Evolutionary conservation across 1,284 basidiomycete genomes (phyloP).

Genomic region (Ustilago loliicola): DNA sequence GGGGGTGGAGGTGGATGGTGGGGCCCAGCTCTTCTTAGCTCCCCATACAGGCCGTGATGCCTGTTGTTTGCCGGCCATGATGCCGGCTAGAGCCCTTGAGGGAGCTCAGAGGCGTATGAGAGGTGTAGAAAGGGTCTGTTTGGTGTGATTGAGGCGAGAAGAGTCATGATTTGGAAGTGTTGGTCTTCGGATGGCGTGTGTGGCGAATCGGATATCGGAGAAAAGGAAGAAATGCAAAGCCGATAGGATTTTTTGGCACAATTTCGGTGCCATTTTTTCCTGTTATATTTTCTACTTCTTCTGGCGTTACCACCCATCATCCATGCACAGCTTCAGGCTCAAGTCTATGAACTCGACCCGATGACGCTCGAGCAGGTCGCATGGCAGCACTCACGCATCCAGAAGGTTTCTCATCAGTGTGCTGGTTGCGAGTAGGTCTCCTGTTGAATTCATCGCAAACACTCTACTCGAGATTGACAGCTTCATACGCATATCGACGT

Average conservation of each 20-base stretch:
- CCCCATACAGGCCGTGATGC: conserved; percentile 22
- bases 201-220: conserved; percentile 22
- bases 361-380: neutral
- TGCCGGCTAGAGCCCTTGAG: neutral
- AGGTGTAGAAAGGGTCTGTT: neutral
- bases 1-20: neutral
- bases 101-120: neutral
- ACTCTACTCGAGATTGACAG: neutral
- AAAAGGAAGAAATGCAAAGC: conserved; percentile 37
- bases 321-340: neutral
- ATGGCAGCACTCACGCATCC: too few relatives aligned
- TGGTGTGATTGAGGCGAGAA: conserved; percentile 3
- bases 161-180: conserved; percentile 1
- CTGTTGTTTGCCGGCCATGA: conserved; percentile 17
- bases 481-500: neutral
- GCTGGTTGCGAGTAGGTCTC: too few relatives aligned
- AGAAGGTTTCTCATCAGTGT: too few relatives aligned
- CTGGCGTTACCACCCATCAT: neutral
- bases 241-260: conserved; percentile 15
- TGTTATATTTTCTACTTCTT: neutral
- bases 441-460: too few relatives aligned
- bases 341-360: neutral
- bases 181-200: conserved; percentile 6
- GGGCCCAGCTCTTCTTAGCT: conserved; percentile 27
- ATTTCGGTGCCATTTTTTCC: conserved; percentile 5